Conservation (phyloP, 2,329 filamentous ascomycete species). For the Thielaviopsis ethacetica region DNA sequence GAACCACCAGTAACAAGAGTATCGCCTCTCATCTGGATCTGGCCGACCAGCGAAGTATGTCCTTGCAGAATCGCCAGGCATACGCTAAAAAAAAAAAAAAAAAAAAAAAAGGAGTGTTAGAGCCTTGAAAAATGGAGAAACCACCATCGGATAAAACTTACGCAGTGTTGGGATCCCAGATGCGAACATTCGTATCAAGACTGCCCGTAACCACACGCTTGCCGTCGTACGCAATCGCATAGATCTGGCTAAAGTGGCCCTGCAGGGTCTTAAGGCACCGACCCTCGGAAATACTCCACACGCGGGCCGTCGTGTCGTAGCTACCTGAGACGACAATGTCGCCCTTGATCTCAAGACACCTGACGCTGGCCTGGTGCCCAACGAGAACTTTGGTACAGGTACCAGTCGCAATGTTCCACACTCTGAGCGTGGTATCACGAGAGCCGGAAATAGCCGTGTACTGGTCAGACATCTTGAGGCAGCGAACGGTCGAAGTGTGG, state of each 20-base stretch:
- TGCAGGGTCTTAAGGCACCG: slow-evolving; percentile 78
- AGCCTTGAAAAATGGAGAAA: neutral
- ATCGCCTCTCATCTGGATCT: slow-evolving; percentile 87
- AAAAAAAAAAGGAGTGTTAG: slow-evolving; percentile 21
- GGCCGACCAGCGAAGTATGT: slow-evolving; percentile 90
- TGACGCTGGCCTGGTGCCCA: slow-evolving; percentile 87
- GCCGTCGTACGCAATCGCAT: slow-evolving; percentile 94
- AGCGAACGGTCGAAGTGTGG: slow-evolving; percentile 91
- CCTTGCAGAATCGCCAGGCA: slow-evolving; percentile 88
- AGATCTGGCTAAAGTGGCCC: slow-evolving; percentile 97
- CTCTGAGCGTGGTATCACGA: slow-evolving; percentile 78
- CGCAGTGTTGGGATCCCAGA: slow-evolving; percentile 88
- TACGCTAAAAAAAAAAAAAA: slow-evolving; percentile 39
- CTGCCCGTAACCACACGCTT: slow-evolving; percentile 86
- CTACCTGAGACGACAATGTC: slow-evolving; percentile 96
- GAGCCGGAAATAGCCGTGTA: slow-evolving; percentile 94
- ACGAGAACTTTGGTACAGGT: slow-evolving; percentile 82
- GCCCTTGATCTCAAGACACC: slow-evolving; percentile 88
- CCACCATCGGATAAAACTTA: slow-evolving; percentile 26
- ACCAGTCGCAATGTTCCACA: slow-evolving; percentile 86
- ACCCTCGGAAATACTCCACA: slow-evolving; percentile 96
- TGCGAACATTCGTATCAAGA: slow-evolving; percentile 87
- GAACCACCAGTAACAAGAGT: slow-evolving; percentile 92
- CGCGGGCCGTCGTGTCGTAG: slow-evolving; percentile 91
- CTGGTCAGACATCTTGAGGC: slow-evolving; percentile 90